phyloP scores from a whole-genome alignment of 2,329 filamentous ascomycete genomes.

The Colletotrichum higginsianum region DNA sequence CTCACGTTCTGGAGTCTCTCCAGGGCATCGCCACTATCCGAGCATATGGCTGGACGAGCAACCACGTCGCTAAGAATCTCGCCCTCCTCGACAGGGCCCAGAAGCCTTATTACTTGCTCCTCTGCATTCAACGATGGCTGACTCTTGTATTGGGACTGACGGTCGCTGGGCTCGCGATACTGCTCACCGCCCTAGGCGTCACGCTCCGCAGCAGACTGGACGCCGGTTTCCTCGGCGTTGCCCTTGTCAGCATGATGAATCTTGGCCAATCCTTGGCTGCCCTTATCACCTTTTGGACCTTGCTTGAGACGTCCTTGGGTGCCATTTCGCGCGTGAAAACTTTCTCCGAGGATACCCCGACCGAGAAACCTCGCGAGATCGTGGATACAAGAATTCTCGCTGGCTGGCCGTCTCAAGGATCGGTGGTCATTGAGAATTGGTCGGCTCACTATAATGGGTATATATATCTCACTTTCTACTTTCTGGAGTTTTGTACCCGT shows the following conservation, averaged over 20 bases:
- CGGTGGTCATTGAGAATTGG: constrained; percentile 50
- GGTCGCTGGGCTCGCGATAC: constrained; percentile 63
- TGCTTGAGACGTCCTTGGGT: constrained; percentile 54
- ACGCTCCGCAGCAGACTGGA: constrained; percentile 43
- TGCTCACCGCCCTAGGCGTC: constrained; percentile 64
- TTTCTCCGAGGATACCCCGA: constrained; percentile 47
- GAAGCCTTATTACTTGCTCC: constrained; percentile 64
- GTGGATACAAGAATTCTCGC: constrained; percentile 50
- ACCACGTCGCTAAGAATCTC: constrained; percentile 54
- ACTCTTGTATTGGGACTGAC: constrained; percentile 64
- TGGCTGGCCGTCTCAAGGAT: constrained; percentile 49
- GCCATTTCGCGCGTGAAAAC: constrained; percentile 53
- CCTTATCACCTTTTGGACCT: constrained; percentile 54
- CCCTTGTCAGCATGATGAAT: constrained; percentile 46
- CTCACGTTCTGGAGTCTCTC: constrained; percentile 65
- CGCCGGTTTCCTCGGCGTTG: constrained; percentile 50
- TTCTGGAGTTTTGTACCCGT: constrained; percentile 46
- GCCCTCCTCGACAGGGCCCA: constrained; percentile 60
- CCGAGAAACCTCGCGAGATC: constrained; percentile 49
- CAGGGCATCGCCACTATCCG: constrained; percentile 64
- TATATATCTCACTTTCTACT: constrained; percentile 31
- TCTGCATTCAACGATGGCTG: constrained; percentile 65
- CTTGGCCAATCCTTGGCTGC: constrained; percentile 48
- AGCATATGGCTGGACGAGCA: constrained; percentile 62
- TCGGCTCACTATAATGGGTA: constrained; percentile 29